Percentiles rank a stretch among this genome's conserved stretches.
phyloP scores from a whole-genome alignment of 2,329 filamentous ascomycete species.

The Cladobotryum mycophilum region DNA sequence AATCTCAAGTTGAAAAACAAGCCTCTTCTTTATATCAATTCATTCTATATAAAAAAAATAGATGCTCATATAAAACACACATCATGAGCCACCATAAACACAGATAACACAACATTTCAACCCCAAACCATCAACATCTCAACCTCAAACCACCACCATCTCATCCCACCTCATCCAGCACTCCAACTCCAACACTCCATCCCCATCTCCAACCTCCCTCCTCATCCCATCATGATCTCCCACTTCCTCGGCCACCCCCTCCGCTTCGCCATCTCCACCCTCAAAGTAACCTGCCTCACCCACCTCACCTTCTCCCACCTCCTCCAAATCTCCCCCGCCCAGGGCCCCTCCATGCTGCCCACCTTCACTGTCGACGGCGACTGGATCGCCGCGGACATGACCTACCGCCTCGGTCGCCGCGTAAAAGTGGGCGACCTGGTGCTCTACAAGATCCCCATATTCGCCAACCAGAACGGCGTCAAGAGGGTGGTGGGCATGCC shows the following conservation, averaged over 20 bases:
- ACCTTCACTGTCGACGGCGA: slow-evolving; percentile 66
- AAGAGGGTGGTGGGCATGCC: slow-evolving; percentile 77
- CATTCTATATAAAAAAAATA: no score
- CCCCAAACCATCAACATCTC: neutral
- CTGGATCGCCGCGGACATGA: slow-evolving; percentile 60
- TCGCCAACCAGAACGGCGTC: slow-evolving; percentile 53
- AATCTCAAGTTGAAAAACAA: no score
- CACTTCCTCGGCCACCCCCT: slow-evolving; percentile 36
- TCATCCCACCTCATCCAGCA: neutral
- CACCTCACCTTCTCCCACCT: slow-evolving; percentile 51
- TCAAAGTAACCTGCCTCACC: slow-evolving; percentile 36
- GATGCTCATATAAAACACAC: no score
- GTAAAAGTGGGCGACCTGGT: slow-evolving; percentile 77
- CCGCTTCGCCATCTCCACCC: slow-evolving; percentile 27
- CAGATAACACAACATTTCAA: neutral
- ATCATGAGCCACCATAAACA: no score
- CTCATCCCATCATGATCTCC: slow-evolving; percentile 18
- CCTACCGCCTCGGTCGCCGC: slow-evolving; percentile 60
- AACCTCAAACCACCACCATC: no score
- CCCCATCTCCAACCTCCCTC: slow-evolving; percentile 1
- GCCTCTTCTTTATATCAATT: no score
- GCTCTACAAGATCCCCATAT: slow-evolving; percentile 67
- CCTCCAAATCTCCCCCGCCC: slow-evolving; percentile 52
- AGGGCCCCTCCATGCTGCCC: slow-evolving; percentile 83
- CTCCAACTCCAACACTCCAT: neutral